These are phyloP conservation scores for Spatholobus suberectus DNA, from an alignment of 306 rosid genomes.

Conservation along the genomic window DNA sequence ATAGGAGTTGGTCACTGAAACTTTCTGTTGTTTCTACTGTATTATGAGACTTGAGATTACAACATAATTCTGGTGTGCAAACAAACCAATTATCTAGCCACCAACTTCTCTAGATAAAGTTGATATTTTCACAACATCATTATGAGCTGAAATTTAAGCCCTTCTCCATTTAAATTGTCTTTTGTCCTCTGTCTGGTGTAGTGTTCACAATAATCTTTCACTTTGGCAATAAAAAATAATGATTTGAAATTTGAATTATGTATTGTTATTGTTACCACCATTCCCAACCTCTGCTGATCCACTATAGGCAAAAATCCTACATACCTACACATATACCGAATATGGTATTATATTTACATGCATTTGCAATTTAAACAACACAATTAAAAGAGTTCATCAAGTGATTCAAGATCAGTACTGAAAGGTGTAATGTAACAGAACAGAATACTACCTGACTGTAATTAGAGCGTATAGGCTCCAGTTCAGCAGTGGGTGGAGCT, in stretches of 20 bases:
- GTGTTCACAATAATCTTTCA: neutral
- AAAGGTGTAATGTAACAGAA: neutral
- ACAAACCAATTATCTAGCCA: neutral
- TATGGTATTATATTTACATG: neutral
- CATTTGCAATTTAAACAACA: constrained; percentile 5
- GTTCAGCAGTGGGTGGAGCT: constrained; percentile 98
- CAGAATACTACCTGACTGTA: constrained; percentile 76
- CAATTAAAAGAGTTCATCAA: constrained; percentile 3
- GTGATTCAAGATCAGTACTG: constrained; percentile 15
- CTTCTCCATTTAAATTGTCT: constrained; percentile 18
- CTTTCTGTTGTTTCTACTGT: constrained; percentile 17
- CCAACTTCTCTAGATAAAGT: neutral
- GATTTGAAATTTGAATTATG: neutral
- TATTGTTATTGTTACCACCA: neutral
- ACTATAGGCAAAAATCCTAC: neutral
- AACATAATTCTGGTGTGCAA: neutral
- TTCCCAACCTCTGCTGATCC: neutral
- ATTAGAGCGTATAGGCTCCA: constrained; percentile 93
- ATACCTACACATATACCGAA: constrained; percentile 6
- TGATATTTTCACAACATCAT: neutral
- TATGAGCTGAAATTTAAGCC: constrained; percentile 15
- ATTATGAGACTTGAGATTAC: neutral
- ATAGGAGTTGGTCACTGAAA: neutral
- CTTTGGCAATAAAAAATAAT: neutral
- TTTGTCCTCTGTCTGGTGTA: neutral